These are phyloP conservation scores for Eucalyptus globulus DNA, from an alignment of 345 rosid genomes.

Conservation along the genomic window DNA sequence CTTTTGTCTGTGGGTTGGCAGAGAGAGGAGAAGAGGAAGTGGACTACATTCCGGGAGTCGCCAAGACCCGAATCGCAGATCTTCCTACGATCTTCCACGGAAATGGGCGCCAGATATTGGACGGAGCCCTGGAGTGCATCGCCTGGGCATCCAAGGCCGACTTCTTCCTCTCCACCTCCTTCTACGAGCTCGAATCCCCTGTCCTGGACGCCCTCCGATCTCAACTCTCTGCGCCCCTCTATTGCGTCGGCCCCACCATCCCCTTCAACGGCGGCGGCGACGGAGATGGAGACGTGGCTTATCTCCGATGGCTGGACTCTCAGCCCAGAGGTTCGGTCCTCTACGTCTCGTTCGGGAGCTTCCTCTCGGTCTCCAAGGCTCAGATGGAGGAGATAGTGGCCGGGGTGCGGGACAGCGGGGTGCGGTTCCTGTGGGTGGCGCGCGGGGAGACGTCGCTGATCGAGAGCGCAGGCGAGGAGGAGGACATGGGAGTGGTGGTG, in stretches of 20 bases:
- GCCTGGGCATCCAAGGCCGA: slow-evolving; percentile 4
- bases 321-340: slow-evolving; percentile 19
- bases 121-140: background rate
- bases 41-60: slow-evolving; percentile 3
- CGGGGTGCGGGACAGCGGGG: slow-evolving; percentile 15
- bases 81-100: background rate
- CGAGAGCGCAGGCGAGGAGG: background rate
- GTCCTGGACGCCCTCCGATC: background rate
- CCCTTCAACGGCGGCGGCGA: background rate
- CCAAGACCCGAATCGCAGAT: slow-evolving; percentile 4
- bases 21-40: background rate
- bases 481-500: background rate
- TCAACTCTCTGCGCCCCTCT: slow-evolving; percentile 1
- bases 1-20: background rate
- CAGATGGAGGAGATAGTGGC: slow-evolving; percentile 24
- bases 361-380: slow-evolving; percentile 6
- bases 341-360: slow-evolving; percentile 30
- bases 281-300: background rate
- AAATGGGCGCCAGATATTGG: background rate
- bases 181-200: slow-evolving; percentile 14
- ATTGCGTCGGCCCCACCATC: slow-evolving; percentile 19
- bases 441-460: slow-evolving; percentile 5
- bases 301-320: slow-evolving; percentile 17
- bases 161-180: slow-evolving; percentile 14
- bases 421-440: slow-evolving; percentile 25